These are phyloP conservation scores for Arthrobotrys pseudoclavata DNA, from an alignment of 2,329 filamentous ascomycete species.

Conservation along the genomic window DNA sequence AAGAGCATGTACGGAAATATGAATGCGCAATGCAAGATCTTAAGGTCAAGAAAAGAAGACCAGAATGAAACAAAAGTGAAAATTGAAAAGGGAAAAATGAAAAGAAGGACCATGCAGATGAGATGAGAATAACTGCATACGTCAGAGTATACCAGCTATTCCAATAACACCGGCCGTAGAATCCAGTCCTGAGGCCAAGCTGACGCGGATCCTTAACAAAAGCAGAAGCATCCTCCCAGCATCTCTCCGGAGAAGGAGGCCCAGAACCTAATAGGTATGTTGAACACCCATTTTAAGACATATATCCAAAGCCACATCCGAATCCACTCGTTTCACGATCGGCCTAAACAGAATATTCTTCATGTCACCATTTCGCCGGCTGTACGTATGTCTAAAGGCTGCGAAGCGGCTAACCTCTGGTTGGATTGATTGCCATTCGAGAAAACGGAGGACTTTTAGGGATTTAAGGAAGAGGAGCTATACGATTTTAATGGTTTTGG, in stretches of 20 bases:
- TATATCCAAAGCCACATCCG: not conserved
- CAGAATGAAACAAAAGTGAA: no score
- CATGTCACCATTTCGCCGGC: no score
- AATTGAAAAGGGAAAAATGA: no score
- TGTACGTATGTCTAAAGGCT: no score
- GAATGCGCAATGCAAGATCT: no score
- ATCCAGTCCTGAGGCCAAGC: not conserved
- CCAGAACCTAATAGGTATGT: constrained; percentile 15
- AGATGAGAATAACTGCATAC: no score
- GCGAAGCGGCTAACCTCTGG: not conserved
- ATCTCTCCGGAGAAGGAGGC: constrained; percentile 34
- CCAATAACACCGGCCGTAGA: no score
- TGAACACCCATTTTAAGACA: not conserved
- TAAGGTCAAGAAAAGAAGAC: no score
- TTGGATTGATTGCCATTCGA: not conserved
- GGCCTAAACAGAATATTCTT: not conserved
- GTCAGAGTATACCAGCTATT: no score
- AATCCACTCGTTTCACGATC: not conserved
- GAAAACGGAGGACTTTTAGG: not conserved
- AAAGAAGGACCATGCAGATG: no score
- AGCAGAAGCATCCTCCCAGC: constrained; percentile 36
- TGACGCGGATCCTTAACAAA: not conserved
- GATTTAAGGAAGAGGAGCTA: not conserved
- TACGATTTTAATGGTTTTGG: not conserved
- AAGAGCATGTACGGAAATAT: no score